phyloP scores from a whole-genome alignment of 805 yeast species.

The Peterozyma toletana region DNA sequence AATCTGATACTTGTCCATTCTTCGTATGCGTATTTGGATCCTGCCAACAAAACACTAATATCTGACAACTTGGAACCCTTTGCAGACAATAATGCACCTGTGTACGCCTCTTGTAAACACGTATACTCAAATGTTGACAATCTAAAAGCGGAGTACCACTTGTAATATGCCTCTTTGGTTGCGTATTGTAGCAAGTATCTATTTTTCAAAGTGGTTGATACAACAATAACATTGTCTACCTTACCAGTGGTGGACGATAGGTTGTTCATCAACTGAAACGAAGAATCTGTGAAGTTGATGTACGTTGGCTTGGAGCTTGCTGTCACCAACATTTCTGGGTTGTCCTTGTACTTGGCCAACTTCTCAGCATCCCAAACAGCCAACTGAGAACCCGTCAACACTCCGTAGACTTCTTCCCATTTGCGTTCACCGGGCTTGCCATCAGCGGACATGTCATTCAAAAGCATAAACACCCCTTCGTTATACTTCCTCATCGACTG shows the following conservation, averaged over 20 bases:
- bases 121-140: conserved; percentile 76
- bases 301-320: conserved; percentile 76
- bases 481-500: conserved; percentile 69
- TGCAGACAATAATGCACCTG: conserved; percentile 91
- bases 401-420: conserved; percentile 94
- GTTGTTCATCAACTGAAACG: conserved; percentile 61
- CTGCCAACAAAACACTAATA: conserved; percentile 77
- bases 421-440: conserved; percentile 79
- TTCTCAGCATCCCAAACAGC: conserved; percentile 86
- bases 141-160: conserved; percentile 82
- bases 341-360: conserved; percentile 37
- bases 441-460: conserved; percentile 71
- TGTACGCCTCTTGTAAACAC: conserved; percentile 88
- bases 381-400: conserved; percentile 81
- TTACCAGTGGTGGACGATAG: conserved; percentile 62
- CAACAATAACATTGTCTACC: conserved; percentile 72
- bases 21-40: conserved; percentile 78
- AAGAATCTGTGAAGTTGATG: conserved; percentile 86
- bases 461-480: conserved; percentile 70
- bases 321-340: conserved; percentile 46
- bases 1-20: conserved; percentile 94
- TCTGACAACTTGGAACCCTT: conserved; percentile 85
- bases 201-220: conserved; percentile 88
- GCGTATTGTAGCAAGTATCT: conserved; percentile 77
- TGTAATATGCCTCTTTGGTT: conserved; percentile 51